Percentiles rank a stretch among this genome's conserved stretches.
These are phyloP conservation scores for Diaporthe sp. DNA, from an alignment of 2,329 filamentous ascomycete genomes.

Conservation along the genomic window DNA sequence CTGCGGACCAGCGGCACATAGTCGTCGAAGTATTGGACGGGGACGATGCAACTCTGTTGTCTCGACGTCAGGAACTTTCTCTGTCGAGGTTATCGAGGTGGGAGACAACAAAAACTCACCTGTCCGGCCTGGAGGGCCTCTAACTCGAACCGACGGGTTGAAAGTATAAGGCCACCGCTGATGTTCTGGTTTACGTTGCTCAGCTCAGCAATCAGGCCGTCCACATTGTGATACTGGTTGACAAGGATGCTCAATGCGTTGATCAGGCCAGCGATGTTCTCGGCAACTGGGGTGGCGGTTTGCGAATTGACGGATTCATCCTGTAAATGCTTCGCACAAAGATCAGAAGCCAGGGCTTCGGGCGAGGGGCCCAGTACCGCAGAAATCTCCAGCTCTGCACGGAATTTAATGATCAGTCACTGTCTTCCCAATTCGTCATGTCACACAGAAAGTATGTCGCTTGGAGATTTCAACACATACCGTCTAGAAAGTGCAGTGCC, in stretches of 20 bases:
- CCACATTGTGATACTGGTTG: constrained; percentile 46
- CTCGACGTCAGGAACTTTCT: constrained; percentile 2
- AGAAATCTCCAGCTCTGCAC: constrained; percentile 58
- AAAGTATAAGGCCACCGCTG: constrained; percentile 49
- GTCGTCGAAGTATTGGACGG: constrained; percentile 50
- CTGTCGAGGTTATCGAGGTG: neutral
- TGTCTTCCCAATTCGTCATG: neutral
- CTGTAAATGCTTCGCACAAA: constrained; percentile 54
- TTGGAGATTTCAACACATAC: constrained; percentile 45
- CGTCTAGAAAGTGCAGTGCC: constrained; percentile 62
- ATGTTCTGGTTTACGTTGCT: constrained; percentile 49
- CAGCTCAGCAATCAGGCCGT: constrained; percentile 47
- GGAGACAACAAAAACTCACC: constrained; percentile 47
- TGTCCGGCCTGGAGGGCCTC: constrained; percentile 62
- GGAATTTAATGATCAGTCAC: neutral
- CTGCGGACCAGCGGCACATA: constrained; percentile 54
- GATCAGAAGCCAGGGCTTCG: constrained; percentile 51
- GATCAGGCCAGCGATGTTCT: constrained; percentile 50
- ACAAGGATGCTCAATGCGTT: constrained; percentile 50
- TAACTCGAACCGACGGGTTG: constrained; percentile 60
- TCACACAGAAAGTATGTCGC: neutral
- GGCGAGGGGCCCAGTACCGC: constrained; percentile 47
- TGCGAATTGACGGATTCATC: constrained; percentile 43
- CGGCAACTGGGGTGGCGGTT: constrained; percentile 46
- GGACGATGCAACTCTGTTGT: constrained; percentile 49